Evolutionary conservation across 208 protist genomes (phyloP), one percentile per base, ranked within the genome.

Genomic region (Trypanosoma boissoni): DNA sequence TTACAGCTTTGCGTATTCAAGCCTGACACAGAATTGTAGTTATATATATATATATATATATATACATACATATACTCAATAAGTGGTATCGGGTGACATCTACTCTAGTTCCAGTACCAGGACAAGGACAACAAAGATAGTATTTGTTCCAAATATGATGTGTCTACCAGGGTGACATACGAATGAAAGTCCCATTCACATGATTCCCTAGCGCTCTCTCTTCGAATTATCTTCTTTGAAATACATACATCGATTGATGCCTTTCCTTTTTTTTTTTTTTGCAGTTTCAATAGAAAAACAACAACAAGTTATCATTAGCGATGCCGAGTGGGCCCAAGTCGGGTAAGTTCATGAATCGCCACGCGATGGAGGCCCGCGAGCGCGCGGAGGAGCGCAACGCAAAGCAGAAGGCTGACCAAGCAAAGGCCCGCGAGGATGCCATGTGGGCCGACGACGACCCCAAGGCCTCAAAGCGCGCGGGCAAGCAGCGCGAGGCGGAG

Each of bases 301-400:
- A n/a, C n/a, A n/a, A n/a, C n/a, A 14, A 16, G 21, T 45, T 57
- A 58, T 14, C 21, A 58, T 23, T 28, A 61, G 43, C 9, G 21
- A 94, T 94, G 87, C 87, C 87, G n/a, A 94, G 87, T 44, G 87
- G 83, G 31, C 76, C 85, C 20, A 91, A 92, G 67, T 77, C 68
- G 8, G 89, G 86, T 65, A 93, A 96, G 66, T 94, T 62, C 66
- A 74, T 70, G 49, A 93, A 96, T 55, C 86, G 86, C 58, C 89
- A 96, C 74, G 80, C 77, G 21, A 80, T 69, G 68, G 89, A 93
- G 74, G 86, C 86, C 31, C 75, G 78, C 10, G 65, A 80, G 58
- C 81, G 89, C 2, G 72, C 87, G 27, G 65, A 82, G 64, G 84
- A 89, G 72, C 78, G 80, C 7, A 56, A 28, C 12, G 42, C 65